Percentiles rank a stretch among this genome's conserved stretches.
Evolutionary conservation across 192 early-diverging fungal genomes (phyloP).

Genomic region (Geranomyces variabilis): DNA sequence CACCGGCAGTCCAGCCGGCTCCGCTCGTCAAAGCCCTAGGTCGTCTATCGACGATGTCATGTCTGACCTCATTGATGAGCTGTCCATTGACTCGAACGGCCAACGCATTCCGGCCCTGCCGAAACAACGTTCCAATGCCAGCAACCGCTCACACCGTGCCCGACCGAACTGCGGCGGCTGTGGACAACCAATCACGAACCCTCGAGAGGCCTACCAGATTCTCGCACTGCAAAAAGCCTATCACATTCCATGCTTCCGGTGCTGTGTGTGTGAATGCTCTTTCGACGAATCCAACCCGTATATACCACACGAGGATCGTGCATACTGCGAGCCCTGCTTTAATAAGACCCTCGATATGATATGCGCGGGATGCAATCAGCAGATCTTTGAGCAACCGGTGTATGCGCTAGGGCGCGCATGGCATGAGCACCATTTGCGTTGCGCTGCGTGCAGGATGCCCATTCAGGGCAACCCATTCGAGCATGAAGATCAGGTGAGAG

Average conservation of each 20-base stretch:
- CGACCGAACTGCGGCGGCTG: conserved; percentile 33
- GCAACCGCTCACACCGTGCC: not conserved
- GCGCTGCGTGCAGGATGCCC: conserved; percentile 36
- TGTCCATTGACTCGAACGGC: conserved; percentile 36
- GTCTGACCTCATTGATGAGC: conserved; percentile 47
- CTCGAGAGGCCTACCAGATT: conserved; percentile 37
- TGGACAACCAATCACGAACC: conserved; percentile 26
- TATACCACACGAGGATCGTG: conserved; percentile 60
- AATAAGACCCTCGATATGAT: conserved; percentile 41
- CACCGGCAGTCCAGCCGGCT: not conserved
- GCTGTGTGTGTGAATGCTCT: conserved; percentile 54
- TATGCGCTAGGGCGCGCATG: conserved; percentile 40
- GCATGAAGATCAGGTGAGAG: conserved; percentile 52
- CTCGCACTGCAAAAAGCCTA: conserved; percentile 25
- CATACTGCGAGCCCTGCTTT: conserved; percentile 68
- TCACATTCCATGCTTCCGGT: conserved; percentile 39
- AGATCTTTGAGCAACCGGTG: conserved; percentile 57
- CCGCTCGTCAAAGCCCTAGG: not conserved
- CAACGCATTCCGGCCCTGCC: not conserved
- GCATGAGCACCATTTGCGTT: conserved; percentile 43
- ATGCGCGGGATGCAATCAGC: conserved; percentile 67
- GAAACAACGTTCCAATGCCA: not conserved
- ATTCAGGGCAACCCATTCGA: conserved; percentile 47
- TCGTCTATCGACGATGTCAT: conserved; percentile 43
- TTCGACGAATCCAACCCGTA: conserved; percentile 55